Conservation (phyloP, 768 basidiomycete species). For the Gloeophyllum trabeum region DNA sequence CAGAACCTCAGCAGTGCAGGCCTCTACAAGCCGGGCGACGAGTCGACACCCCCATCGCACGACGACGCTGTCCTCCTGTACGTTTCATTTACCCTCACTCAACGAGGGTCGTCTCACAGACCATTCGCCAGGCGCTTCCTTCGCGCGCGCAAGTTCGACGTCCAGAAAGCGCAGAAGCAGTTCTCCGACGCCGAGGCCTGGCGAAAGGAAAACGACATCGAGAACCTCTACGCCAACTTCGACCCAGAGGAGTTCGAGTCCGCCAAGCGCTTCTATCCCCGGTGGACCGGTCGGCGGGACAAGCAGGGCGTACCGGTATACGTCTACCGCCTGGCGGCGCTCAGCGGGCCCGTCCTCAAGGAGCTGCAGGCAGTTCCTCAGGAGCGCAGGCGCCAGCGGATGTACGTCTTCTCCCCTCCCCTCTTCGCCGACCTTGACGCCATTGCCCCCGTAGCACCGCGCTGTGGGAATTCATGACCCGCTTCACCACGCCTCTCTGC, state of each 20-base stretch:
- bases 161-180: conserved; percentile 52
- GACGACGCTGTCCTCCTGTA: conserved; percentile 62
- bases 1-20: conserved; percentile 31
- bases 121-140: conserved; percentile 55
- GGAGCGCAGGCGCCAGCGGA: conserved; percentile 53
- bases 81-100: neutral
- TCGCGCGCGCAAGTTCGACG: conserved; percentile 64
- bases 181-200: conserved; percentile 60
- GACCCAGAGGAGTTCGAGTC: conserved; percentile 46
- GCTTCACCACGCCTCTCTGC: conserved; percentile 57
- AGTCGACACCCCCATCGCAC: conserved; percentile 29
- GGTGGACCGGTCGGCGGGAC: conserved; percentile 73
- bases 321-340: conserved; percentile 62
- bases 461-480: conserved; percentile 56
- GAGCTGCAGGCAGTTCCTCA: conserved; percentile 45
- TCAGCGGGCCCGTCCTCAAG: conserved; percentile 40
- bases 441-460: conserved; percentile 33
- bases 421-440: neutral
- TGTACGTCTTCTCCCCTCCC: conserved; percentile 34
- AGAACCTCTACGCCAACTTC: conserved; percentile 51
- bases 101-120: neutral
- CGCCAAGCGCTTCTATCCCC: conserved; percentile 57
- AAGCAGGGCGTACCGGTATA: conserved; percentile 66
- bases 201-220: conserved; percentile 51
- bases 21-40: conserved; percentile 35